These are phyloP conservation scores for Candolleomyces eurysporus DNA, from an alignment of 768 basidiomycete species.

Conservation along the genomic window DNA sequence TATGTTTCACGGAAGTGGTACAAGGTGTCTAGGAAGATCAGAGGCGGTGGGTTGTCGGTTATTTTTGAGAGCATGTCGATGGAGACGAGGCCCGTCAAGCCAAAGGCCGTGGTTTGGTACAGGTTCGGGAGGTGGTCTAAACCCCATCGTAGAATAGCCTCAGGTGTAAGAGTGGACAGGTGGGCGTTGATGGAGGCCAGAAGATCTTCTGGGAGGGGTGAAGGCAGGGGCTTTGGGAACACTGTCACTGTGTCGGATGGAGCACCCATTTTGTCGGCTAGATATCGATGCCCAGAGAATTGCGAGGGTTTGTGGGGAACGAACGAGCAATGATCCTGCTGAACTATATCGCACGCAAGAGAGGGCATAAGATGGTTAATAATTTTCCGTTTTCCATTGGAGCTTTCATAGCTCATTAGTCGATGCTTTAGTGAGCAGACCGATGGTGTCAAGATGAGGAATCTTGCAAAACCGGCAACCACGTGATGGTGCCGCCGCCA, in stretches of 20 bases:
- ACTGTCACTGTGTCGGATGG: conserved; percentile 7
- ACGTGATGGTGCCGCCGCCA: conserved; percentile 9
- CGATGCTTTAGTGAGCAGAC: neutral
- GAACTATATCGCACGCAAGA: neutral
- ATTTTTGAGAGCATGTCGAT: conserved; percentile 93
- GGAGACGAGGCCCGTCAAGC: conserved; percentile 90
- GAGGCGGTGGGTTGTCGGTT: conserved; percentile 63
- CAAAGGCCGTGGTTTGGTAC: conserved; percentile 95
- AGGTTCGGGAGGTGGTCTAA: conserved; percentile 74
- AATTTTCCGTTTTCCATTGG: neutral
- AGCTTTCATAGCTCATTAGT: neutral
- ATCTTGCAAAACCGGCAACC: neutral
- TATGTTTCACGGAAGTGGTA: conserved; percentile 96
- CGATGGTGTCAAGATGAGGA: conserved; percentile 14
- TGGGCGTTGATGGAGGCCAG: conserved; percentile 71
- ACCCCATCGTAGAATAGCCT: conserved; percentile 87
- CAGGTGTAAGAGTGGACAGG: conserved; percentile 69
- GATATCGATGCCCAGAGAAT: neutral
- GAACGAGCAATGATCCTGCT: neutral
- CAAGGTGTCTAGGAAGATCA: conserved; percentile 96
- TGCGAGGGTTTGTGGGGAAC: neutral
- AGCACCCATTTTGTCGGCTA: conserved; percentile 5
- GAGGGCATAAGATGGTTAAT: neutral
- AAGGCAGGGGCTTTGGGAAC: conserved; percentile 44
- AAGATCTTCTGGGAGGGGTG: conserved; percentile 58